Conservation (phyloP, 2,329 filamentous ascomycete species). For the Cucurbitaria berberidis region DNA sequence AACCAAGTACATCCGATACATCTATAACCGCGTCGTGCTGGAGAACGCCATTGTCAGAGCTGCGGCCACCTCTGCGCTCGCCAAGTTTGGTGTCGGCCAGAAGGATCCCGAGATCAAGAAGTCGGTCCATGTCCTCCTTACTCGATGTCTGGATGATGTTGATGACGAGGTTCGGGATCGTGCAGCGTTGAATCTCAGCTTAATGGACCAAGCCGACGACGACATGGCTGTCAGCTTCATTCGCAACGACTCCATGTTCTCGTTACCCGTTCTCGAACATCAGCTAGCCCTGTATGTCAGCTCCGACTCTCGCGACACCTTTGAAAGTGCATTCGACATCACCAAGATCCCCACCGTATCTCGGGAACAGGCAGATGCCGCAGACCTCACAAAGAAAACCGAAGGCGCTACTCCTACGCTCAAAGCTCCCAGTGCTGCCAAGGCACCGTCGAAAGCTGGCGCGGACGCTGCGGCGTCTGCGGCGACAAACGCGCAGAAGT, state of each 20-base stretch:
- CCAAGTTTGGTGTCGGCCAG: conserved; percentile 95
- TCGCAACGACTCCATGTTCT: conserved; percentile 97
- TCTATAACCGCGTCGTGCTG: conserved; percentile 96
- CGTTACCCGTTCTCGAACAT: conserved; percentile 92
- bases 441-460: conserved; percentile 69
- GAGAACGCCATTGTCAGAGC: conserved; percentile 97
- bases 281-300: conserved; percentile 98
- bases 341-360: conserved; percentile 90
- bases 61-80: conserved; percentile 91
- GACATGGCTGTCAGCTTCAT: conserved; percentile 86
- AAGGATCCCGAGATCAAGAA: conserved; percentile 96
- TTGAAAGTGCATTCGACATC: conserved; percentile 86
- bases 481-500: conserved; percentile 82
- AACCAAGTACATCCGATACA: conserved; percentile 98
- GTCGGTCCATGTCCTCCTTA: conserved; percentile 90
- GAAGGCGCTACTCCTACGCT: conserved; percentile 89
- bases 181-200: conserved; percentile 85
- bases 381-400: conserved; percentile 96
- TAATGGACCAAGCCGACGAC: conserved; percentile 88
- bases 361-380: conserved; percentile 92
- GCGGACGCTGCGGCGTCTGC: conserved; percentile 79
- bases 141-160: conserved; percentile 91
- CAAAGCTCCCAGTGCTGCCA: conserved; percentile 88
- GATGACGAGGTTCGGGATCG: conserved; percentile 98
- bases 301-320: conserved; percentile 84